A percentile compares a stretch with the other conserved stretches of the same genome.
Conservation (phyloP, 73 alveolate genomes). For the Paramecium primaurelia region DNA sequence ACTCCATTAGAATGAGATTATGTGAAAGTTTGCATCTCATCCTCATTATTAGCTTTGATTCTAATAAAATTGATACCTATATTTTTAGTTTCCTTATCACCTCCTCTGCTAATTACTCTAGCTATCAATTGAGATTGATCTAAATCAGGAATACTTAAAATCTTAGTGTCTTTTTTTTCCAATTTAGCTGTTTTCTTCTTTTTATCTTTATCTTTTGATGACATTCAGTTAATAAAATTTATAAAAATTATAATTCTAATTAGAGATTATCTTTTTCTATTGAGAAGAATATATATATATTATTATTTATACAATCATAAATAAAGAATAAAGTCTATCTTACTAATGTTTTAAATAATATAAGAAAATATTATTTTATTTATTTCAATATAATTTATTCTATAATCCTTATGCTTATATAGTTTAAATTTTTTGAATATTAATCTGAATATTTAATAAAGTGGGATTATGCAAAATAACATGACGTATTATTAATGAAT, state of each 20-base stretch:
- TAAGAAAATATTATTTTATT: too few relatives aligned
- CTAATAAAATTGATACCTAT: neutral
- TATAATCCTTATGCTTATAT: too few relatives aligned
- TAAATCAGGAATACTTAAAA: neutral
- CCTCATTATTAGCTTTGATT: neutral
- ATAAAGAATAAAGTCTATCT: too few relatives aligned
- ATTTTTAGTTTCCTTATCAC: neutral
- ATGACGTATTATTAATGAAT: neutral
- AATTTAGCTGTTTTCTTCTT: neutral
- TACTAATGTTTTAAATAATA: too few relatives aligned
- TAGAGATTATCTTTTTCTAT: neutral
- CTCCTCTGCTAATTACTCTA: neutral
- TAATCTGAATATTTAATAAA: neutral
- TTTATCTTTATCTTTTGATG: slow-evolving; percentile 32
- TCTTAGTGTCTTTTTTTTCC: neutral
- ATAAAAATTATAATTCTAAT: neutral
- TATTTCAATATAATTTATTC: too few relatives aligned
- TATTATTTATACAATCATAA: too few relatives aligned
- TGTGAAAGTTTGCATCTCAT: neutral
- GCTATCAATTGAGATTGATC: neutral
- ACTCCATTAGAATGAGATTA: neutral
- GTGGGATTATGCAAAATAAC: neutral
- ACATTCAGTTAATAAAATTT: neutral
- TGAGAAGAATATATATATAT: neutral
- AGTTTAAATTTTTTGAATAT: neutral